phyloP scores from a whole-genome alignment of 2,329 filamentous ascomycete species.

The Exophiala lecanii-corni region DNA sequence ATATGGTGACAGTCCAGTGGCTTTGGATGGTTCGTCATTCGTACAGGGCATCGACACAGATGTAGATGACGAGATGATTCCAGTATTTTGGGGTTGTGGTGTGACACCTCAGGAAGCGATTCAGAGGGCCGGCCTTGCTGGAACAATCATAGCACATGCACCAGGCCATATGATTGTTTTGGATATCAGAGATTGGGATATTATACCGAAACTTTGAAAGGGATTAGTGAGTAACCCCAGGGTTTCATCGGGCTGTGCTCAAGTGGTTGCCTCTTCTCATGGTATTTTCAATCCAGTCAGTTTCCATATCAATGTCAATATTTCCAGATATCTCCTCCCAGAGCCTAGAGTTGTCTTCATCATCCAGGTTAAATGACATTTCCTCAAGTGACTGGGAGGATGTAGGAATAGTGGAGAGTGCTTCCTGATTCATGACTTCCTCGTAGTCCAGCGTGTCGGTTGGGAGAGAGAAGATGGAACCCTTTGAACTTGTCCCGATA shows the following conservation, averaged over 20 bases:
- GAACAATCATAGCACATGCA: constrained; percentile 57
- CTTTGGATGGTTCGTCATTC: constrained; percentile 34
- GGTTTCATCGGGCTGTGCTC: neutral
- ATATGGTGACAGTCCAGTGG: constrained; percentile 51
- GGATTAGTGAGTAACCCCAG: too few relatives aligned
- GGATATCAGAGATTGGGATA: constrained; percentile 37
- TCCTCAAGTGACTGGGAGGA: constrained; percentile 26
- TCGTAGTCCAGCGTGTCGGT: neutral
- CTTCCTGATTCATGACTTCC: neutral
- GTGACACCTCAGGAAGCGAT: constrained; percentile 64
- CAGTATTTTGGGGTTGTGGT: constrained; percentile 61
- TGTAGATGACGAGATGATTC: constrained; percentile 42
- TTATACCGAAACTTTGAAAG: constrained; percentile 7
- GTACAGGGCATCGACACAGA: constrained; percentile 25
- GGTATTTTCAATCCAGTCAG: constrained; percentile 32
- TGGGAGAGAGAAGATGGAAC: neutral
- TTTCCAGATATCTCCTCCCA: constrained; percentile 41
- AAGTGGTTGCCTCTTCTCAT: constrained; percentile 8
- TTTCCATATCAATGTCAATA: constrained; percentile 40
- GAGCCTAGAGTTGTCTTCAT: constrained; percentile 36
- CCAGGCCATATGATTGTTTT: constrained; percentile 60
- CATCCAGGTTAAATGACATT: constrained; percentile 33
- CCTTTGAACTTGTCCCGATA: neutral
- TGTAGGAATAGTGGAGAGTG: constrained; percentile 1
- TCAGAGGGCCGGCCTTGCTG: constrained; percentile 50